Evolutionary conservation across 306 rosid genomes (phyloP), one percentile per base, ranked within the genome.

Genomic region (Lagenaria siceraria): DNA sequence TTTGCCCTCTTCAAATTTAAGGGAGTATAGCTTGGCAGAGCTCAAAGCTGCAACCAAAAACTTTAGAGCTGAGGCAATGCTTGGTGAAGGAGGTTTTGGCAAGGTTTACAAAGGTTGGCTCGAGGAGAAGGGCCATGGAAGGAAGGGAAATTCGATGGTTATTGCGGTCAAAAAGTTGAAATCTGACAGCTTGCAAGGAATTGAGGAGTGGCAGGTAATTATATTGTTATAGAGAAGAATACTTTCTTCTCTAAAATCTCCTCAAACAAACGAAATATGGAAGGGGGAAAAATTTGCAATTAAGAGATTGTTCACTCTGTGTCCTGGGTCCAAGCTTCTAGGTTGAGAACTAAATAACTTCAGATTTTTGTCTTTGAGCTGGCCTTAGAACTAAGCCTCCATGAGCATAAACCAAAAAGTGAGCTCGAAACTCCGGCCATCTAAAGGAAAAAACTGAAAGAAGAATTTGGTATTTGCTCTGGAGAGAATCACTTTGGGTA

Each of bases 71-170:
- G 99, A 96, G 49, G 80, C 93, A 0, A 79, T 96, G 13, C 96
- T 96, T 58, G 99, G 99, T 1, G 99, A 92, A 75, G 99, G 98
- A 19, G 99, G 99, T 22, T 96, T 96, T 62, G 98, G 99, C 19
- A 89, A 85, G 80, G 99, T 96, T 78, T 96, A 21, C 78, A 96
- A 85, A 81, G 99, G 99, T 19, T 92, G 91, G 98, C 84, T 96
- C 35, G 99, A 92, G n/a, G 97, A 91, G 17, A 93, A 80, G 83
- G 75, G 81, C 15, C 4, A 86, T 0, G 78, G 89, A 27, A 94
- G 82, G 81, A 80, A 59, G 74, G 91, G 89, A 78, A 86, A 81
- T 53, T 75, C 87, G 24, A 84, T 90, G 1, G 87, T 89, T 21
- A 81, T 96, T 68, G 99, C 99, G 2, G 99, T 96, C 6, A 96